Base-by-base conservation (phyloP, 805 yeast genomes). In the Millerago galiae region DNA sequence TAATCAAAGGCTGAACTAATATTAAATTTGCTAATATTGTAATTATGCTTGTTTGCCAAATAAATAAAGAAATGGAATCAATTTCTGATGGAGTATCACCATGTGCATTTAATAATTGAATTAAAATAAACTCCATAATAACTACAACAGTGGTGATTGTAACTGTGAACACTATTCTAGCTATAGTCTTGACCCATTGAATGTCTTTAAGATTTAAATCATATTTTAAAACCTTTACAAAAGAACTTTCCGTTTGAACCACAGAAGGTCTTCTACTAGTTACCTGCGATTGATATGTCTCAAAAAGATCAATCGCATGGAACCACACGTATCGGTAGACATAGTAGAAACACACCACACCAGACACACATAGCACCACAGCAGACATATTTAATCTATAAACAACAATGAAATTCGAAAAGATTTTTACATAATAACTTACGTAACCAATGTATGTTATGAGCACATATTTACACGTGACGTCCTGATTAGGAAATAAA, bases 91-190 rank as follows among this genome's bases (percentile, higher is more conserved):
- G 43, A 13, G 31, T 30, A 8, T 29, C 39, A 12, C 38, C 48
- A 12, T 46, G 35, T 9, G 42, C 34, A 4, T 38, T 31, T 17
- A 47, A 39, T n/a, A 54, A 40, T 36, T 51, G 55, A n/a, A 50
- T 43, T 12, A 55, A 46, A 8, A 55, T 49, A 33, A 55, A 51
- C 27, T 55, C 57, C 28, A 54, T 50, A 26, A 53, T 47, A 3
- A 51, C 26, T 9, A 55, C 40, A 6, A 51, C 49, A 2, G 45
- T 33, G 2, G 54, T 43, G 9, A 50, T 38, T 1, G 51, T 56
- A n/a, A 44, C 18, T 7, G 59, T 41, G 38, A 56, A 56, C 3
- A 44, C 40, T 8, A 52, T 25, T 14, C 57, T 46, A 1, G 58
- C 46, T 1, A 44, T 8, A 12, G 29, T 31, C 25, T 52, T 47